Evolutionary conservation across 805 yeast genomes (phyloP).

Genomic region (Spathaspora passalidarum): DNA sequence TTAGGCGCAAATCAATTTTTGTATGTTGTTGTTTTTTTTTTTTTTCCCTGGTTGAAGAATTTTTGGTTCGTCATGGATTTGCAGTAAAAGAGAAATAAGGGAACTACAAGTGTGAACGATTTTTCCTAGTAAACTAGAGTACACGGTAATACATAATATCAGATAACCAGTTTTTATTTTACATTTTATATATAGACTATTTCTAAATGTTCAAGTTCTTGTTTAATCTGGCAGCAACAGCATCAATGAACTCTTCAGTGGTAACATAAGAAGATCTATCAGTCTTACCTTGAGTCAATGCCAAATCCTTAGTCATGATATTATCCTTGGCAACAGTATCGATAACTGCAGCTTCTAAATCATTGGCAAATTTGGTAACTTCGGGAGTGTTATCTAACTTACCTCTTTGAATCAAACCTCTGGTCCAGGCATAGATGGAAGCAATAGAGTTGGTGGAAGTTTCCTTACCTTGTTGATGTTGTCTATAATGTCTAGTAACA

Average conservation of each 20-base stretch:
- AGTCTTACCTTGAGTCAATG: slow-evolving; percentile 84
- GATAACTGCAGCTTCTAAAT: slow-evolving; percentile 77
- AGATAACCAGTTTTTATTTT: background rate
- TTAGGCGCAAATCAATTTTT: background rate
- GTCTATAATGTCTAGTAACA: slow-evolving; percentile 95
- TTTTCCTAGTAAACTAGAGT: too few species aligned
- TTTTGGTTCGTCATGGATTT: background rate
- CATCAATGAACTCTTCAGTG: slow-evolving; percentile 86
- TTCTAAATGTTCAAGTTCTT: slow-evolving; percentile 19
- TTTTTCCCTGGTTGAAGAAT: background rate
- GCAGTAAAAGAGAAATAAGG: background rate
- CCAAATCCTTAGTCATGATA: slow-evolving; percentile 95
- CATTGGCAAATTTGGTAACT: slow-evolving; percentile 74
- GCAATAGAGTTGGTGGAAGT: slow-evolving; percentile 97
- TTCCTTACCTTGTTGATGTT: slow-evolving; percentile 94
- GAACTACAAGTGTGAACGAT: too few species aligned
- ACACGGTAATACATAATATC: background rate
- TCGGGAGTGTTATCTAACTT: slow-evolving; percentile 82
- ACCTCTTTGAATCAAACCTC: slow-evolving; percentile 93
- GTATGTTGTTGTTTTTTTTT: background rate
- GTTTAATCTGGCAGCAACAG: slow-evolving; percentile 67
- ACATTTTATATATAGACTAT: background rate
- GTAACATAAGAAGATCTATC: slow-evolving; percentile 80
- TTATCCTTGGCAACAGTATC: slow-evolving; percentile 83
- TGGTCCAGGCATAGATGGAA: slow-evolving; percentile 94